Evolutionary conservation across 345 rosid genomes (phyloP).

Genomic region (Excoecaria cochinchinensis): DNA sequence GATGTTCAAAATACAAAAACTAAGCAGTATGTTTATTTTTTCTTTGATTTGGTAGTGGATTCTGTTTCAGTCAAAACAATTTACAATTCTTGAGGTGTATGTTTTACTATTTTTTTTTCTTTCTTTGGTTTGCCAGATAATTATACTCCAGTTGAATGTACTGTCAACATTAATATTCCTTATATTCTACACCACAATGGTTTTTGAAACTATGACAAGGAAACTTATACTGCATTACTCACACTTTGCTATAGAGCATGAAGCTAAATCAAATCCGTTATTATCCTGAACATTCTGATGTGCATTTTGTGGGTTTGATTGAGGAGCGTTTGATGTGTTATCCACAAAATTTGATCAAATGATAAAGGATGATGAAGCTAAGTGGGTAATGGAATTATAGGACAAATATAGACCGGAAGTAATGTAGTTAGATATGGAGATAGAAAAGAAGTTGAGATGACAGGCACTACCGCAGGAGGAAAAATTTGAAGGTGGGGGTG

Average conservation of each 20-base stretch:
- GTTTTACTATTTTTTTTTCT: no score
- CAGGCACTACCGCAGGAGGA: background rate
- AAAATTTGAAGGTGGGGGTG: background rate
- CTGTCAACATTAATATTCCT: background rate
- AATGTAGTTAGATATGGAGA: background rate
- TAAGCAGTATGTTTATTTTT: background rate
- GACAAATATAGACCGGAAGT: background rate
- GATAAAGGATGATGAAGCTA: background rate
- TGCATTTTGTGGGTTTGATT: background rate
- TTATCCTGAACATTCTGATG: background rate
- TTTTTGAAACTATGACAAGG: background rate
- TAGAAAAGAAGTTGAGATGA: background rate
- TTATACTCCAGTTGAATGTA: background rate
- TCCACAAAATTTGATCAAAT: background rate
- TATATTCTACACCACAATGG: background rate
- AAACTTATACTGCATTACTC: background rate
- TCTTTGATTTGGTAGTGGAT: background rate
- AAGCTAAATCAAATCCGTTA: background rate
- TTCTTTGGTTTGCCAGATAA: no score
- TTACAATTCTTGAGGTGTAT: background rate
- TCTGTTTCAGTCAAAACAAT: background rate
- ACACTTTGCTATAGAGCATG: background rate
- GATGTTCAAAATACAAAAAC: background rate
- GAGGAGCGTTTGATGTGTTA: no score
- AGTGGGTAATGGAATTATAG: background rate